Evolutionary conservation across 2,329 filamentous ascomycete species (phyloP).

Genomic region (Mycosphaerella sp.): DNA sequence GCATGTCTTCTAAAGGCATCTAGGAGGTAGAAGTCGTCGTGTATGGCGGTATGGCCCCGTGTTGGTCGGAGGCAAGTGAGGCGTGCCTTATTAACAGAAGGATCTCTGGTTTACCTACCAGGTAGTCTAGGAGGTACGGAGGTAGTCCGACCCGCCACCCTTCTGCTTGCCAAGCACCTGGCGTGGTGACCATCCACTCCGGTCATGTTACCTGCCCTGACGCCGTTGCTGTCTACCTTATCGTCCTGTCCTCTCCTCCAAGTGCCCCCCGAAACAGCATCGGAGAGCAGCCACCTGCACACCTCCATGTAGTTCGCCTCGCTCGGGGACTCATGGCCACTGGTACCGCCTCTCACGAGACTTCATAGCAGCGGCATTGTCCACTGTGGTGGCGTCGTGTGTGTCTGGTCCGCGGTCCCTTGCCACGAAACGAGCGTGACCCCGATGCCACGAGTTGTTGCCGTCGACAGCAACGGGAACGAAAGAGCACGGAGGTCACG

Average conservation of each 20-base stretch:
- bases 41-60: no score
- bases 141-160: no score
- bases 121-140: no score
- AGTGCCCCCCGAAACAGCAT: neutral
- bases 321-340: neutral
- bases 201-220: no score
- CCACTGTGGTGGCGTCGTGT: neutral
- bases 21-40: no score
- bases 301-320: neutral
- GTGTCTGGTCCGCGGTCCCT: neutral
- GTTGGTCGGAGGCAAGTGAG: no score
- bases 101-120: no score
- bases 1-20: no score
- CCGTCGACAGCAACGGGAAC: neutral
- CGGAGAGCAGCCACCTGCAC: neutral
- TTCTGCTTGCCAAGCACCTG: no score
- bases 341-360: neutral
- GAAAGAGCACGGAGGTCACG: slow-evolving; percentile 1
- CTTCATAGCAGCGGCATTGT: neutral
- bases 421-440: neutral
- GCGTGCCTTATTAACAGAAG: no score
- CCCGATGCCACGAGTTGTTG: neutral
- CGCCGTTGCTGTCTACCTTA: neutral
- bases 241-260: neutral
- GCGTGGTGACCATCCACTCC: no score